These are phyloP conservation scores for Cyclostephanos tholiformis DNA, from an alignment of 108 stramenopile species.

Conservation along the genomic window DNA sequence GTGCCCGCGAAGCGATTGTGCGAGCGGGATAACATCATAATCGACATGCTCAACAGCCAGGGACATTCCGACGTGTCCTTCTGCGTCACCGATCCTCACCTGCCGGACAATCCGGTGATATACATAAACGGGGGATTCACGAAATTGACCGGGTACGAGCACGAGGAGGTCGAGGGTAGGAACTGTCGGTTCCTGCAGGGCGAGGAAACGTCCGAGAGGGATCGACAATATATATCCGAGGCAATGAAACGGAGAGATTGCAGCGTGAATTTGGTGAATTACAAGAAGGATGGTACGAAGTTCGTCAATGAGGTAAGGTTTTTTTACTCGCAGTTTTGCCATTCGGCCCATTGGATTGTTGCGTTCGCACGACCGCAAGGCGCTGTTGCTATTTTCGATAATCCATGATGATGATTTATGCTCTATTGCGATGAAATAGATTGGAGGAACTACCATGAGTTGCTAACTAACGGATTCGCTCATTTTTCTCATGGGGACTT, in stretches of 20 bases:
- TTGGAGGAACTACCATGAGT: not conserved
- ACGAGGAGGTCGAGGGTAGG: slow-evolving; percentile 33
- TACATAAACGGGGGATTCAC: slow-evolving; percentile 42
- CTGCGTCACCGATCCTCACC: slow-evolving; percentile 46
- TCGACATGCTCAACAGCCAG: slow-evolving; percentile 49
- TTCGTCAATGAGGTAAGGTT: slow-evolving; percentile 48
- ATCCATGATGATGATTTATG: not conserved
- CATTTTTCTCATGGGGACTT: not conserved
- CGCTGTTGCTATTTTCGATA: not conserved
- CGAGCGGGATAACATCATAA: slow-evolving; percentile 35
- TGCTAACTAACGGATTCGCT: not conserved
- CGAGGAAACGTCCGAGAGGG: slow-evolving; percentile 18
- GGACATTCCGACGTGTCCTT: slow-evolving; percentile 42
- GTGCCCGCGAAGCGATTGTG: slow-evolving; percentile 29
- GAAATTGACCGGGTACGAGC: slow-evolving; percentile 34
- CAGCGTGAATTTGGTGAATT: slow-evolving; percentile 48
- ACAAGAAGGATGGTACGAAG: slow-evolving; percentile 48
- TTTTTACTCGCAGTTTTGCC: no score
- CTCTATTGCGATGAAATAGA: no score
- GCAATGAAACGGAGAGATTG: slow-evolving; percentile 42
- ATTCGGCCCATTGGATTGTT: not conserved
- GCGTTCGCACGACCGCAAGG: not conserved
- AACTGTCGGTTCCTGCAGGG: slow-evolving; percentile 53
- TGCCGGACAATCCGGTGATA: slow-evolving; percentile 39
- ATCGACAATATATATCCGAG: slow-evolving; percentile 25